Percentiles rank a stretch among this genome's conserved stretches.
Conservation (phyloP, 2,329 filamentous ascomycete species). For the Sclerotinia glacialis region DNA sequence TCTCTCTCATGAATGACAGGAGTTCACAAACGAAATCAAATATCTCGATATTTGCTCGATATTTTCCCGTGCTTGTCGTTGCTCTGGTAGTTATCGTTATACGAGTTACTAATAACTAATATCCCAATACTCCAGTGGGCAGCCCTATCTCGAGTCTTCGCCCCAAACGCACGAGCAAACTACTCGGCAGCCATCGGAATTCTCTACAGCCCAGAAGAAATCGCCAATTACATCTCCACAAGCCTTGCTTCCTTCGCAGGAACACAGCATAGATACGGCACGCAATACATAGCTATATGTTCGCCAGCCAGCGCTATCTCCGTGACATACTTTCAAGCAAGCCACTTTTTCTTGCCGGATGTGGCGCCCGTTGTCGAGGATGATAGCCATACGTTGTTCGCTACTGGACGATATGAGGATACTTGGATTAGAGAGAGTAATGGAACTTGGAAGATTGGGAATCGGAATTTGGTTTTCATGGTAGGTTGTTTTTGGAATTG, state of each 20-base stretch:
- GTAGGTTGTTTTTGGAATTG: neutral
- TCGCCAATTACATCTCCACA: neutral
- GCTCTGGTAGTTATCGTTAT: neutral
- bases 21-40: neutral
- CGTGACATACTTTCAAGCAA: neutral
- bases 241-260: neutral
- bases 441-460: neutral
- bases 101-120: neutral
- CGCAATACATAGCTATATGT: slow-evolving; percentile 1
- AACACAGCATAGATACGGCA: slow-evolving; percentile 8
- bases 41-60: neutral
- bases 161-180: neutral
- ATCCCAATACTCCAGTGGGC: neutral
- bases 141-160: neutral
- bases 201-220: neutral
- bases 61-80: neutral
- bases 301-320: neutral
- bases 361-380: neutral
- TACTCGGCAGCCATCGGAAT: neutral
- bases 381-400: neutral
- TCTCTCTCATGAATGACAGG: rapidly evolving
- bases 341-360: neutral
- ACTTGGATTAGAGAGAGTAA: neutral
- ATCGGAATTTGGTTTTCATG: neutral
- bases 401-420: neutral